Base-by-base conservation (phyloP, 2,329 filamentous ascomycete genomes). In the Sporothrix dimorphospora region DNA sequence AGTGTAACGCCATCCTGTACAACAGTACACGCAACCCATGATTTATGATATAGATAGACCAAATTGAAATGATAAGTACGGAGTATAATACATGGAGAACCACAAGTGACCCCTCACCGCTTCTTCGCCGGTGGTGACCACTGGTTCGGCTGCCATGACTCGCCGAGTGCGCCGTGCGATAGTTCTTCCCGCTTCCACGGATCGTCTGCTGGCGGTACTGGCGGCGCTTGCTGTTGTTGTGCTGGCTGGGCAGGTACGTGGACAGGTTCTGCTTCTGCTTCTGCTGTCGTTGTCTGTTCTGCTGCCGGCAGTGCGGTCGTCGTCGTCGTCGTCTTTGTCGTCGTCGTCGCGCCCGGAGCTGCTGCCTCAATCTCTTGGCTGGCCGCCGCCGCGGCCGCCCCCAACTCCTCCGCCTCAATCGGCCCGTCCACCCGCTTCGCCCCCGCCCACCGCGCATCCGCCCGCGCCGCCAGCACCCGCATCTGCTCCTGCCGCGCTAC, bases 91-190 rank as follows among this genome's bases (percentile, higher is more conserved):
- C 59, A 63, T 9, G 1, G 1, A 63, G n/a, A 7, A 42, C 42
- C 1, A 4, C 5, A n/a, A n/a, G n/a, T n/a, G n/a, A n/a, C n/a
- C 55, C 11, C 21, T 69, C 57, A 82, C 73, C 79, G 76, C 76
- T 81, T 83, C 40, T 79, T 78, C 11, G 76, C 66, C 27, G 75
- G 12, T 1, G 78, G 79, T 9, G 75, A 82, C 91, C 91, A 93
- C 3, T 88, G 81, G 65, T 87, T 78, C 0, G 91, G 91, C 79
- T 92, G 89, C 89, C 90, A 92, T n/a, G 81, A 83, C 78, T 92
- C 89, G 70, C 89, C 84, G 0, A 89, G 88, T 0, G 84, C 85
- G n/a, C 82, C 82, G n/a, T 79, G 77, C 24, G 85, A 83, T 74
- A 21, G 8, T 6, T 21, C 6, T 7, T 49, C 47, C 47, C 83